Evolutionary conservation across 208 protist genomes (phyloP), one percentile per base, ranked within the genome.

Genomic region (Trypanosomatidae sp.): DNA sequence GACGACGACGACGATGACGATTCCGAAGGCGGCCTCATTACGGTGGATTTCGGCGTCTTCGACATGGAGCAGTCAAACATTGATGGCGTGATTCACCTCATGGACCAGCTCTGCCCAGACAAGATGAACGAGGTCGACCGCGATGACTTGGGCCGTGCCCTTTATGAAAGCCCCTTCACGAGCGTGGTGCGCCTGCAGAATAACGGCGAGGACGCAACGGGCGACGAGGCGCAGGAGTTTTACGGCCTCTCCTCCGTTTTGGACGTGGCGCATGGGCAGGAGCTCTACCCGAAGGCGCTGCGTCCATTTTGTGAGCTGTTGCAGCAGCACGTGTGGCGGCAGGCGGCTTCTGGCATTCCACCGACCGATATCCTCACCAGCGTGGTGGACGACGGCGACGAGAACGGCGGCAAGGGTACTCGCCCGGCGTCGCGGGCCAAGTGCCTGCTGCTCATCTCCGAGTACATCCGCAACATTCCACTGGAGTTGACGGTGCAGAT

Each of bases 31-130:
- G 82, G 74, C 56, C 69, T 86, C 8, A 84, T 97, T n/a, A 88
- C 86, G 49, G 89, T 97, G 1, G 91, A 95, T 67, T 97, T 97
- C 82, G 93, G 90, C n/a, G 93, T 94, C 46, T 95, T 88, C 62
- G 90, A 94, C 70, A 94, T 97, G 89, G 69, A 81, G 69, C 13
- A 8, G 66, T 76, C 77, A 0, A 76, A 97, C 80, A 71, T 95
- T 1, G 81, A 93, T 67, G 86, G 86, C 1, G 49, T 91, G 7
- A 89, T 93, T 71, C 90, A 97, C 66, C 78, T 97, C 36, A 91
- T 95, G 71, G 93, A 95, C 47, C 91, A 95, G 69, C 73, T 95
- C 28, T 91, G 84, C 65, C 93, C 91, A 0, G 93, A 95, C 62
- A 84, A 89, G 41, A 86, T 93, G 84, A 92, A 93, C 73, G 91